Base-by-base conservation (phyloP, 2,329 filamentous ascomycete genomes). In the Aureobasidium sp. region DNA sequence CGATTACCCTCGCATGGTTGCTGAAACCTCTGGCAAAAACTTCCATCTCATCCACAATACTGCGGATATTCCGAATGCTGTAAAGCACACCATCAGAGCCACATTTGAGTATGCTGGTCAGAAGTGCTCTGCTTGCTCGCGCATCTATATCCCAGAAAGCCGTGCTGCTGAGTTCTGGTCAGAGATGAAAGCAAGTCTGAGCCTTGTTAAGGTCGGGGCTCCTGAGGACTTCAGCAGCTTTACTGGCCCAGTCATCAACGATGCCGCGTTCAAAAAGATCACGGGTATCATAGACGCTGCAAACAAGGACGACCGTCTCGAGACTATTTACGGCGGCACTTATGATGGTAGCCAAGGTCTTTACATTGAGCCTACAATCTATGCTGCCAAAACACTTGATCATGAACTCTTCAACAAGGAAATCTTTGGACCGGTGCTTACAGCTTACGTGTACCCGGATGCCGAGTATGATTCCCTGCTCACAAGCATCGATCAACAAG, bases 11-110 rank as follows among this genome's bases (percentile, higher is more conserved):
- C 72, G 78, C 1, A 71, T 82, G 34, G 76, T 82, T 3, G 80
- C 78, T 60, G 80, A 82, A 72, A 82, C 79, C 0, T 76, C 77
- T 55, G 80, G 80, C 56, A 82, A 82, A 75, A 82, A 82, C 70
- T 82, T 81, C 73, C 78, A 80, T 44, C 68, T 82, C n/a, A 65
- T 82, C 37, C 80, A 82, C 68, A 65, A 71, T 0, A 77, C 78
- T 2, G 79, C 78, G 12, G 78, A 81, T 63, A 66, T 81, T 41
- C 68, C 70, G 17, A 80, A 77, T 64, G 78, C 78, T 0, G 79
- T 73, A 11, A 68, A 76, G 44, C 75, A 80, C 65, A 80, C 79
- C 2, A 75, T 81, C 52, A 75, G 79, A 22, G 77, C 75, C n/a
- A 75, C 78, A 0, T 82, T 81, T 64, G 79, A 82, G 69, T 82